Conservation (phyloP, 768 basidiomycete species). For the Tulasnella calospora region DNA sequence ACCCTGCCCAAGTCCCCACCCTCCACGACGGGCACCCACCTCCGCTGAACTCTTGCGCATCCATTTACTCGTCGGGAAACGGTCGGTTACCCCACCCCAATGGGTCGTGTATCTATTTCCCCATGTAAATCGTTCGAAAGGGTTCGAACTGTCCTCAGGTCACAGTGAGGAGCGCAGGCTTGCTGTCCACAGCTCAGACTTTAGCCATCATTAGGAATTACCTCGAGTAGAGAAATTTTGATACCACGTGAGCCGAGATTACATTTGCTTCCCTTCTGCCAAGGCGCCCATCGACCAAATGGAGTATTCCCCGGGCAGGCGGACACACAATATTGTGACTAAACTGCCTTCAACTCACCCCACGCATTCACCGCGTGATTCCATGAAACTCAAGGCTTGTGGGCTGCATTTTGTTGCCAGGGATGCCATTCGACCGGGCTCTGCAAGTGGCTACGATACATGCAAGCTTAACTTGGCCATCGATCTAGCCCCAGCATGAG, state of each 20-base stretch:
- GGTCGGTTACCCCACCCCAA: no score
- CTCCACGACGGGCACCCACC: no score
- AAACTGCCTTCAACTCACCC: neutral
- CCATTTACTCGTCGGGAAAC: no score
- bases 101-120: no score
- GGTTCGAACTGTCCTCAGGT: no score
- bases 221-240: no score
- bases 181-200: no score
- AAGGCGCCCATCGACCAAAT: neutral
- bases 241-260: no score
- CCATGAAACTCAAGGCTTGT: neutral
- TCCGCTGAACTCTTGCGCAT: no score
- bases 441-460: neutral
- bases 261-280: neutral
- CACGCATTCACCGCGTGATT: neutral
- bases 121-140: no score
- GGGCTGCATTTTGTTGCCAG: neutral
- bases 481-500: neutral
- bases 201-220: no score
- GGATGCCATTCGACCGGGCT: neutral
- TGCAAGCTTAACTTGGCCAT: neutral
- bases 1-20: neutral
- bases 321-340: neutral
- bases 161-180: no score
- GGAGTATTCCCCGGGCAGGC: neutral